Base-by-base conservation (phyloP, 768 basidiomycete species). In the Plicaturopsis crispa region DNA sequence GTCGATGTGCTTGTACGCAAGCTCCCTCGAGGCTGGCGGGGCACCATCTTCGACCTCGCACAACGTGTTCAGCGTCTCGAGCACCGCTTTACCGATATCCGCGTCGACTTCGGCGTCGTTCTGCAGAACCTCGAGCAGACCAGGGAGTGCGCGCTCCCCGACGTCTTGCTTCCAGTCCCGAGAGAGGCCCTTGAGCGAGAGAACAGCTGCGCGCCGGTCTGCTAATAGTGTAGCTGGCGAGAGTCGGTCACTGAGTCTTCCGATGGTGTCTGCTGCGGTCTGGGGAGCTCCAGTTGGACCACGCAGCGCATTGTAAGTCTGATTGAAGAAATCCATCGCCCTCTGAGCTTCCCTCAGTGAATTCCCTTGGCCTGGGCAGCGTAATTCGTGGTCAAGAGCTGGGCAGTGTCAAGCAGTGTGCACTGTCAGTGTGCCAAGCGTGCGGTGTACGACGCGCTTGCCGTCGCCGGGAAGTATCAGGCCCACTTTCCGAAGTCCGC, bases 141-240 rank as follows among this genome's bases (percentile, higher is more conserved):
- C 84, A 6, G 72, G 62, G 6, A 98, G 67, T 1, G 90, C 85
- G 33, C 71, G 70, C 44, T 76, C 70, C 12, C 90, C 92, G 16
- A 97, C 86, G 42, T 96, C 89, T 43, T 80, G 70, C 56, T 86
- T 93, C 68, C 85, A 90, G 59, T 96, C 93, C 42, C 92, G 75
- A 33, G 82, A 69, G 38, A 98, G 79, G 16, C 93, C 94, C 57
- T 98, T 98, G 47, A 99, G 73, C 1, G 90, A 78, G 37, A 96
- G 67, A n/a, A 99, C 84, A 0, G 94, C 84, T 19, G 94, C 94
- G 41, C 90, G 75, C 49, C 96, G 72, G 63, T 98, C 96, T 21
- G 91, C 85, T 12, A 93, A 76, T 18, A 88, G 77, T 0, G 87
- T 83, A 3, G 84, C 79, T n/a, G 92, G 90, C 14, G 89, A 85